These are phyloP conservation scores for Coemansia sp. DNA, from an alignment of 192 early-diverging fungal genomes.

Conservation along the genomic window DNA sequence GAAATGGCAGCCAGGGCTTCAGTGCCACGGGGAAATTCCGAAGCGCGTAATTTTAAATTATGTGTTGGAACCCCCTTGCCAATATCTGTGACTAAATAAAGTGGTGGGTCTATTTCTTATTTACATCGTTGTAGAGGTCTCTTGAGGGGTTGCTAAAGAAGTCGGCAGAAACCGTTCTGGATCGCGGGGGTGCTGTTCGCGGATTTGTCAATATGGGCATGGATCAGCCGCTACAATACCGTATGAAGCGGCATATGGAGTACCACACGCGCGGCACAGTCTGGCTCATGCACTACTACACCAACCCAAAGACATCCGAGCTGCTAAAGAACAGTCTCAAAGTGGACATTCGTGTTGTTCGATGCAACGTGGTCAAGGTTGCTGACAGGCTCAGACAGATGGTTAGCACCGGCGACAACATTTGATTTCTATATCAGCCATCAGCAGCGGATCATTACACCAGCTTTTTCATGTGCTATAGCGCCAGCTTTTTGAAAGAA, in stretches of 20 bases:
- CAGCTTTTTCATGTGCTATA: no score
- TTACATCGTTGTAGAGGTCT: constrained; percentile 54
- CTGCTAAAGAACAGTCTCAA: constrained; percentile 66
- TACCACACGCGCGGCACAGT: constrained; percentile 67
- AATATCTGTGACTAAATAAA: background rate
- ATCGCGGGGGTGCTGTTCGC: constrained; percentile 84
- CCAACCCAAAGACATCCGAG: constrained; percentile 63
- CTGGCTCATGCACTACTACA: constrained; percentile 80
- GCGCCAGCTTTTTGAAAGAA: no score
- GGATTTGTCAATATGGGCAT: constrained; percentile 74
- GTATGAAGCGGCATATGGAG: constrained; percentile 90
- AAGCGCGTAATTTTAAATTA: background rate
- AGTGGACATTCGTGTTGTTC: constrained; percentile 71
- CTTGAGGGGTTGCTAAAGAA: constrained; percentile 72
- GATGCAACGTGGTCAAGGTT: constrained; percentile 71
- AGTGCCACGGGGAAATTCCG: background rate
- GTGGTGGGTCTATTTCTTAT: background rate
- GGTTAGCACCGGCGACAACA: constrained; percentile 55
- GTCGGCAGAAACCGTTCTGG: constrained; percentile 76
- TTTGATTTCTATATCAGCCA: background rate
- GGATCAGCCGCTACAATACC: constrained; percentile 71
- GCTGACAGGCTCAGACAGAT: constrained; percentile 65
- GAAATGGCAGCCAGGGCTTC: background rate
- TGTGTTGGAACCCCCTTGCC: background rate
- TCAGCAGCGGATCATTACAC: no score